Conservation (phyloP, 306 rosid species). For the Inga leiocalycina region DNA sequence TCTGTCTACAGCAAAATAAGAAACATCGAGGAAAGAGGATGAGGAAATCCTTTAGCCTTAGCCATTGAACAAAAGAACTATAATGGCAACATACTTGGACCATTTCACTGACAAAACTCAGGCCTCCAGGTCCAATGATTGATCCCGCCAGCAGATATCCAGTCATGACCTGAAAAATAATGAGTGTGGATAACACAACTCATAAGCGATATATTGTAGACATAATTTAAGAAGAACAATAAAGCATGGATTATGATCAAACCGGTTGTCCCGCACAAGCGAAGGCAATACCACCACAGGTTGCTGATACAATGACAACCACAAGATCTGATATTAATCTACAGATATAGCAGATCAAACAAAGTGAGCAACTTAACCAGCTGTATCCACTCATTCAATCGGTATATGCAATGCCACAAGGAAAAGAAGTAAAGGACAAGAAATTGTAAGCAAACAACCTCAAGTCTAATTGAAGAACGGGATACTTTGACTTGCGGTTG, state of each 20-base stretch:
- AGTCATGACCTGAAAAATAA: conserved; percentile 71
- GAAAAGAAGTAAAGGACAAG: conserved; percentile 24
- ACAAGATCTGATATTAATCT: conserved; percentile 96
- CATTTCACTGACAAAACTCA: conserved; percentile 95
- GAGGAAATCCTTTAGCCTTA: neutral
- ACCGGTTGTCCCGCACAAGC: conserved; percentile 99
- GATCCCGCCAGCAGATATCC: conserved; percentile 97
- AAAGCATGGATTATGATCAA: conserved; percentile 43
- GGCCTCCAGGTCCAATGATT: conserved; percentile 90
- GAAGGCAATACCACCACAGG: conserved; percentile 98
- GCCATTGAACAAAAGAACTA: conserved; percentile 19
- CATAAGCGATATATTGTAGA: conserved; percentile 16
- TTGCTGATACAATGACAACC: conserved; percentile 94
- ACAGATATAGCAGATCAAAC: conserved; percentile 41
- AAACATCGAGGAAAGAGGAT: conserved; percentile 16
- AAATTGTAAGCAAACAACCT: conserved; percentile 63
- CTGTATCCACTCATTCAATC: conserved; percentile 36
- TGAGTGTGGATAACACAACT: conserved; percentile 23
- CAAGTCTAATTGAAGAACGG: conserved; percentile 86
- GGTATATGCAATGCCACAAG: conserved; percentile 19
- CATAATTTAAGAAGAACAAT: conserved; percentile 15
- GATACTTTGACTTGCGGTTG: conserved; percentile 89
- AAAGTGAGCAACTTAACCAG: conserved; percentile 37
- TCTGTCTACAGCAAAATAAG: conserved; percentile 4
- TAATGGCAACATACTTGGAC: conserved; percentile 78